Base-by-base conservation (phyloP, 441 rosid genomes). In the Theobroma grandiflorum region DNA sequence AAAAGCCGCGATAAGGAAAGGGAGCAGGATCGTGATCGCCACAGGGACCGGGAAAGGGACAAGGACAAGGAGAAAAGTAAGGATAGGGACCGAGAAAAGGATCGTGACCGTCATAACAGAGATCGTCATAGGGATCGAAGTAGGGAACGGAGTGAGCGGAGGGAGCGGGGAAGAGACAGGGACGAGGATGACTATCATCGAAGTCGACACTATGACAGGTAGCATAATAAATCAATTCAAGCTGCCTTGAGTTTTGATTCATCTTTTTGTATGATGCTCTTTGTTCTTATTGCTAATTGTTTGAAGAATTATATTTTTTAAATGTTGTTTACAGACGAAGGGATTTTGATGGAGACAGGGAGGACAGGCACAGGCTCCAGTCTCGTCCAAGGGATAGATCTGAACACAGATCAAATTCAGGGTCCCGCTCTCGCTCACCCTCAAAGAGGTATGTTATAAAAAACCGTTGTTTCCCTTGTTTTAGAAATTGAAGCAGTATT, bases 261-360 rank as follows among this genome's bases (percentile, higher is more conserved):
- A 3, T 14, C 40, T 14, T 50, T 58, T 58, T 14, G 2, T 3
- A 22, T 9, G 4, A 33, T 74, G 33, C 6, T 47, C 8, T 22
- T 18, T 59, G 22, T 43, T 42, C 53, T 37, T 22, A 22, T 33
- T 59, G 43, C 22, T 37, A 42, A 31, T 58, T 26, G 38, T 20
- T n/a, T 7, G 11, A 8, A 0, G 55, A 16, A 11, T 57, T 20
- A 42, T 59, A 37, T 22, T 59, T 11, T n/a, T n/a, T 3, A 40
- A 12, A 42, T 74, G 52, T 38, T 74, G n/a, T 42, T 67, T 35
- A 9, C 72, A 94, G 99, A 79, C 87, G 92, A 77, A 93, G 95
- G 84, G 95, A 90, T 73, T 89, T 77, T 79, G 98, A 90, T 62
- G 86, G 90, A 79, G 95, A 92, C 22, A 85, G 91, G 79, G 98